Base-by-base conservation (phyloP, 495 filamentous ascomycete species). In the Geoglossum glabrum region DNA sequence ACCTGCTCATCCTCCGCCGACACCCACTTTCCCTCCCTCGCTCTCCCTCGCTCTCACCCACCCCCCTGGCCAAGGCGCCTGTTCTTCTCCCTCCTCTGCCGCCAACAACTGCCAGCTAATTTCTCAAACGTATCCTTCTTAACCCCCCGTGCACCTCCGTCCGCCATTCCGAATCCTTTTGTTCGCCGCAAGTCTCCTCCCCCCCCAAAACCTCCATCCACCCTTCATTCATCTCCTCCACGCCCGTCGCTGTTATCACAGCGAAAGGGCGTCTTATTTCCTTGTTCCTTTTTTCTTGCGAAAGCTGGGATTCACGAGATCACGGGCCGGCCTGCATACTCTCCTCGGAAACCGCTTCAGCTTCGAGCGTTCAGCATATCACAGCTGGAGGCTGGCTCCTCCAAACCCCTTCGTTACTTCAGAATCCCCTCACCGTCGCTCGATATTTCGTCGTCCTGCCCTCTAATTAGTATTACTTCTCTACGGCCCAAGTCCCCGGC, bases 61-160 rank as follows among this genome's bases (percentile, higher is more conserved):
- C n/a, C 3, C 40, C n/a, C 40, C 36, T 40, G 36, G 36, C 36
- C 5, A 40, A 17, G 46, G 46, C 46, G 26, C 46, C 46, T n/a
- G 17, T 9, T 9, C 26, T 3, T 23, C 43, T 28, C 3, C 26
- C 26, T 3, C 46, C 26, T 50, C 46, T 28, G 9, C 46, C 26
- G 46, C 21, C 46, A 28, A 8, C 46, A n/a, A 28, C 26, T 25
- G 21, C 21, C 26, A 28, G 13, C 7, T 28, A 50, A 50, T 50
- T 50, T 50, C 46, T 50, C 46, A 50, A 50, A 50, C 46, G 46
- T 50, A 50, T 50, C 46, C 46, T 50, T 50, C 46, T 25, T 50
- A 50, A 50, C 46, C 46, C n/a, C 46, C 46, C 46, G 46, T 50
- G 10, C 46, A 21, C 46, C 46, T 50, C 46, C 46, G 26, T 50